Base-by-base conservation (phyloP, 805 yeast genomes). In the Clavispora phyllophila region DNA sequence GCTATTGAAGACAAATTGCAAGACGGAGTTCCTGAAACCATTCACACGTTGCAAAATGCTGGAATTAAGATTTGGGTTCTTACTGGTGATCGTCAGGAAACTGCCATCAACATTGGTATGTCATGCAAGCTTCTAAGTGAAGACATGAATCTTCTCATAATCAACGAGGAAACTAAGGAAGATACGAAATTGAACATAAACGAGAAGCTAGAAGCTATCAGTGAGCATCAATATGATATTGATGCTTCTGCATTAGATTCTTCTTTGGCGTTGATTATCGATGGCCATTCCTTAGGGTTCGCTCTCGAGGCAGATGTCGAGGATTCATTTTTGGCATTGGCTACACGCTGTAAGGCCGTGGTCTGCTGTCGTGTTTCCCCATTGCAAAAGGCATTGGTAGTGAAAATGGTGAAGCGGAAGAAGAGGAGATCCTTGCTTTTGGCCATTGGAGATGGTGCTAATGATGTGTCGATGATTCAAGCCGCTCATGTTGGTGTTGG, bases 401-500 rank as follows among this genome's bases (percentile, higher is more conserved):
- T 93, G 19, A 88, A 87, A 57, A 78, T 93, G 77, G 98, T 91
- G 17, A 93, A 93, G 60, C 71, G 87, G 39, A 84, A 87, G 66
- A 66, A 66, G 62, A 75, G 77, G 57, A 82, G 84, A 37, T 79
- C 96, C 2, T 63, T 86, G 33, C 63, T 95, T 34, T 70, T 93
- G 46, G 98, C 99, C 1, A 84, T 93, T 58, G 99, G 99, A 35
- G 99, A 93, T 65, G 99, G 99, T 58, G 99, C 99, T 3, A 93
- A 93, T 59, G 99, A 93, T 68, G 99, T 93, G 32, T 84, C 96
- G 28, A 93, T 93, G 99, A 93, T 93, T 51, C 99, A 93, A 65
- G 98, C 99, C 13, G 99, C 99, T 0, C 98, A 93, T 63, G 96
- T 93, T 41, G 99, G 99, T 49, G 96, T 93, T 19, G 99, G 99